Conservation (phyloP, 2,329 filamentous ascomycete species). For the Bipolaris zeicola region DNA sequence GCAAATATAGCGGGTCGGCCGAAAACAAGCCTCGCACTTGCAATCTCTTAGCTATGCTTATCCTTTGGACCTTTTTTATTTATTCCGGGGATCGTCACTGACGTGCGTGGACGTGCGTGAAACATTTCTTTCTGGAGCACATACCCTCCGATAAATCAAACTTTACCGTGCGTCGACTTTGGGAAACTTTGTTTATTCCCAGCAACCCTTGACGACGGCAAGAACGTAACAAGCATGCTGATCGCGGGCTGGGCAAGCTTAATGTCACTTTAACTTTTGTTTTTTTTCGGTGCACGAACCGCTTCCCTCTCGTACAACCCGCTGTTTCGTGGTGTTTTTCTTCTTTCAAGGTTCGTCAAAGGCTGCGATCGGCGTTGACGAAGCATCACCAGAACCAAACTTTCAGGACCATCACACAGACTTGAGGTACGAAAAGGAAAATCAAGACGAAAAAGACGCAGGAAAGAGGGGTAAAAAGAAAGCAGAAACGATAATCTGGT, state of each 20-base stretch:
- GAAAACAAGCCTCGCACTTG: background rate
- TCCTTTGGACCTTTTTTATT: background rate
- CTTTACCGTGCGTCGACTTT: background rate
- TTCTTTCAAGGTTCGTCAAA: background rate
- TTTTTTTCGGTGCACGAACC: background rate
- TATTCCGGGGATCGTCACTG: background rate
- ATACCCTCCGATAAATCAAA: background rate
- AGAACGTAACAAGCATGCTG: background rate
- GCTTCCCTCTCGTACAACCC: background rate
- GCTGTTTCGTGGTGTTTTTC: background rate
- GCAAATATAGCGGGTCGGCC: background rate
- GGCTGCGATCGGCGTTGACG: background rate
- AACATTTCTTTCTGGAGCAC: background rate
- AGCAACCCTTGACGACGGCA: background rate
- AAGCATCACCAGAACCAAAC: background rate
- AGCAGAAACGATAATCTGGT: background rate
- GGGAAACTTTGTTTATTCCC: background rate
- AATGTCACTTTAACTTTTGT: background rate
- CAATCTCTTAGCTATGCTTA: slow-evolving; percentile 1
- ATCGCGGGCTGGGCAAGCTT: background rate
- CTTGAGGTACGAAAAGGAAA: background rate
- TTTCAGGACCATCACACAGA: background rate
- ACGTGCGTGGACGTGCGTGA: background rate
- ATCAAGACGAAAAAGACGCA: too few species aligned
- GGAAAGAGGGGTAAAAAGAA: too few species aligned